phyloP scores from a whole-genome alignment of 2,329 filamentous ascomycete genomes.

The Lachnellula subtilissima region DNA sequence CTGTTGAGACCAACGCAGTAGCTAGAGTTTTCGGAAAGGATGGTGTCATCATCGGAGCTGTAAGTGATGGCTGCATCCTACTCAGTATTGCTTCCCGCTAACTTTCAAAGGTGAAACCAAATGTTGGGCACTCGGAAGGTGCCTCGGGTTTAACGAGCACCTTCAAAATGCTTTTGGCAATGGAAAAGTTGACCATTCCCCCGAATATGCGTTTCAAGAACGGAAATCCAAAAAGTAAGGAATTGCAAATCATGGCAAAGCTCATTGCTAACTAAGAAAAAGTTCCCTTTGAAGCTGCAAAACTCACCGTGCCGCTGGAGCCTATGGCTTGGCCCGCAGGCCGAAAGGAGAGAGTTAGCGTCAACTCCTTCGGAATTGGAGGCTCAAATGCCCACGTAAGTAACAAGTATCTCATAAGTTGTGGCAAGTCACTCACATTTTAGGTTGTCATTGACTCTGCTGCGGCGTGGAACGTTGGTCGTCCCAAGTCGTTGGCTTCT shows the following conservation, averaged over 20 bases:
- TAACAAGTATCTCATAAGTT: neutral
- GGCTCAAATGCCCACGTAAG: slow-evolving; percentile 18
- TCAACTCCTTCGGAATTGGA: slow-evolving; percentile 25
- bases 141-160: slow-evolving; percentile 21
- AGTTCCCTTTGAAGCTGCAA: slow-evolving; percentile 29
- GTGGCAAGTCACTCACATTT: neutral
- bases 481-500: neutral
- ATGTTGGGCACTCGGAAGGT: slow-evolving; percentile 24
- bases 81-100: neutral
- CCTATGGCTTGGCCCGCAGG: slow-evolving; percentile 8
- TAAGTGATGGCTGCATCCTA: neutral
- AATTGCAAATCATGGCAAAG: neutral
- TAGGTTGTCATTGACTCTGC: slow-evolving; percentile 11
- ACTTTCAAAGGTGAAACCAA: slow-evolving; percentile 20
- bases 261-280: neutral
- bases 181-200: slow-evolving; percentile 20
- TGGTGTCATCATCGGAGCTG: slow-evolving; percentile 7
- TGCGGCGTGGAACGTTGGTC: neutral
- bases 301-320: slow-evolving; percentile 26
- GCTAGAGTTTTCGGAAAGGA: slow-evolving; percentile 8
- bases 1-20: slow-evolving; percentile 11
- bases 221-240: slow-evolving; percentile 15
- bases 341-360: slow-evolving; percentile 9
- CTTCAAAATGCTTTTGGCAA: slow-evolving; percentile 23
- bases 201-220: slow-evolving; percentile 15